phyloP scores from a whole-genome alignment of 2,329 filamentous ascomycete genomes.

The Blastomyces parvus region DNA sequence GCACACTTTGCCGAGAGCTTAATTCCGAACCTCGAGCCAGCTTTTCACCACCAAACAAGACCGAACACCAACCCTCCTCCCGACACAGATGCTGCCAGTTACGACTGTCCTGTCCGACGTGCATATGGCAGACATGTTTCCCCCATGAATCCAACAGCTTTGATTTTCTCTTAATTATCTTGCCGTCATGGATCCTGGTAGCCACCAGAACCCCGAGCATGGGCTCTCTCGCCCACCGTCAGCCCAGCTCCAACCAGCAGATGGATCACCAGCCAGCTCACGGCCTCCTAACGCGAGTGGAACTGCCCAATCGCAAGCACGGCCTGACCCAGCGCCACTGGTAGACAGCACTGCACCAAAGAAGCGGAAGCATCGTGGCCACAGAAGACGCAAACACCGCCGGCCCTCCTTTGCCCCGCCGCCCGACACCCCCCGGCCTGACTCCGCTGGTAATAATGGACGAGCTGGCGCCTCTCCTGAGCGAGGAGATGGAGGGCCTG shows the following conservation, averaged over 20 bases:
- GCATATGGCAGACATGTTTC: not conserved
- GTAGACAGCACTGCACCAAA: slow-evolving; percentile 29
- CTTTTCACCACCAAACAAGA: not conserved
- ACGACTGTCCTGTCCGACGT: not conserved
- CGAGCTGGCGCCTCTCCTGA: slow-evolving; percentile 40
- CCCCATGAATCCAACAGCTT: not conserved
- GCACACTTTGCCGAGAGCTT: not conserved
- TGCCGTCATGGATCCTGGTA: not conserved
- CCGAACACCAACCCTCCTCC: not conserved
- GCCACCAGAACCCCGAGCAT: not conserved
- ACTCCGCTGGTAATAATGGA: slow-evolving; percentile 12
- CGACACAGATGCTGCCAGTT: not conserved
- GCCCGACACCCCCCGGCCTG: slow-evolving; percentile 43
- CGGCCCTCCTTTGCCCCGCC: slow-evolving; percentile 70
- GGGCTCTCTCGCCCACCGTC: not conserved
- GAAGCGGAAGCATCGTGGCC: slow-evolving; percentile 66
- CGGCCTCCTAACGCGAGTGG: not conserved
- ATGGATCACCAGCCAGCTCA: not conserved
- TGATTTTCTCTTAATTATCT: not conserved
- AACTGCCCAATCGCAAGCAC: slow-evolving; percentile 5
- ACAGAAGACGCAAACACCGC: slow-evolving; percentile 66
- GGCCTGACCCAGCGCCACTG: slow-evolving; percentile 8
- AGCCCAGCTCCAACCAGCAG: not conserved
- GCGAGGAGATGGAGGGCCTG: slow-evolving; percentile 36
- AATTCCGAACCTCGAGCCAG: not conserved